These are phyloP conservation scores for Pseudogymnoascus sp. DNA, from an alignment of 2,329 filamentous ascomycete genomes.

Conservation along the genomic window DNA sequence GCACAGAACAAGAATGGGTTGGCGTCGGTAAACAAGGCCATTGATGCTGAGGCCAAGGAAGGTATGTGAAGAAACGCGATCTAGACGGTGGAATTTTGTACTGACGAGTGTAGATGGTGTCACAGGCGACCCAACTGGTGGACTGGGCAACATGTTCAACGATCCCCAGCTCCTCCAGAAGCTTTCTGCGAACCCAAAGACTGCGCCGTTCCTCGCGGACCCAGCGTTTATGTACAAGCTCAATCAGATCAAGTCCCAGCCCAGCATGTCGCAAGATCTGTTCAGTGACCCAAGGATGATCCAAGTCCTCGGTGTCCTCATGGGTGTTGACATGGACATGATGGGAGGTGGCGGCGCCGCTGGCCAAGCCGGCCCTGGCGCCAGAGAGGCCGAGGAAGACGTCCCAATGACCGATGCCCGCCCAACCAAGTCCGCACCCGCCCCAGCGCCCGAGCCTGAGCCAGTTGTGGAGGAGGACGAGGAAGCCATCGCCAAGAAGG, in stretches of 20 bases:
- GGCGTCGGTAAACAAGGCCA: constrained; percentile 77
- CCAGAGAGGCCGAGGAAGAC: constrained; percentile 59
- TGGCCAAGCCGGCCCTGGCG: constrained; percentile 37
- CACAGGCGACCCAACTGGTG: constrained; percentile 61
- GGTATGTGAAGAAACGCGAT: constrained; percentile 22
- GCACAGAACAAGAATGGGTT: constrained; percentile 87
- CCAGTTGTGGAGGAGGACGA: constrained; percentile 61
- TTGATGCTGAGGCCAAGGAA: constrained; percentile 65
- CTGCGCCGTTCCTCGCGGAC: constrained; percentile 71
- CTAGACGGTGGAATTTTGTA: background rate
- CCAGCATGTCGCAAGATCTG: constrained; percentile 68
- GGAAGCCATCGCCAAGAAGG: constrained; percentile 74
- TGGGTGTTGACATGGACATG: constrained; percentile 89
- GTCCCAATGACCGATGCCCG: constrained; percentile 70
- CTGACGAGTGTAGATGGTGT: constrained; percentile 30
- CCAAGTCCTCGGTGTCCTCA: constrained; percentile 84
- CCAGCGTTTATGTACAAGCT: constrained; percentile 86
- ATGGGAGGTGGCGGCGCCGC: constrained; percentile 22
- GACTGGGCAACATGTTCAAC: constrained; percentile 88
- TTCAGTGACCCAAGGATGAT: constrained; percentile 89
- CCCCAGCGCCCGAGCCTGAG: constrained; percentile 58
- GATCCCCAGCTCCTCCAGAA: constrained; percentile 88
- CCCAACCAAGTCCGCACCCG: constrained; percentile 51
- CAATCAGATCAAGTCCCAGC: constrained; percentile 73
- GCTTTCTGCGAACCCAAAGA: constrained; percentile 92